A percentile compares a stretch with the other conserved stretches of the same genome.
phyloP scores from a whole-genome alignment of 1,139 yeast species.

The Yarrowia galli region DNA sequence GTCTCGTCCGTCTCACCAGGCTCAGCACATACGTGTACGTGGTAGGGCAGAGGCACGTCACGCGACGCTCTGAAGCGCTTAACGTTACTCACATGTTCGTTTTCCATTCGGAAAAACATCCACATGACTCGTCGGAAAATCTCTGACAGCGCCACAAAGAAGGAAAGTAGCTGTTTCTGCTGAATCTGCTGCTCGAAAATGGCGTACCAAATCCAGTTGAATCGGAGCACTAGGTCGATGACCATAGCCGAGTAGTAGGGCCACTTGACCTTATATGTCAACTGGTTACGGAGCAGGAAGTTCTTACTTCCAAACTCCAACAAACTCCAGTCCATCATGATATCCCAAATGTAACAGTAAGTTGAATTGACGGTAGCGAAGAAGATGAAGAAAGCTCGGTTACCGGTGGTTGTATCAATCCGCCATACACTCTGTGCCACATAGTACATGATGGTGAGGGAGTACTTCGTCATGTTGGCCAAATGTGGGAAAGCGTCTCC shows the following conservation, averaged over 20 bases:
- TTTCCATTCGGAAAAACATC: constrained; percentile 92
- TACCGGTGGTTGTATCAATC: constrained; percentile 56
- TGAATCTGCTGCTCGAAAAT: constrained; percentile 74
- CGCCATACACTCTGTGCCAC: constrained; percentile 82
- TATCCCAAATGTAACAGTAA: constrained; percentile 81
- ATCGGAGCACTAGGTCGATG: constrained; percentile 73
- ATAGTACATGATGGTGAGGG: constrained; percentile 70
- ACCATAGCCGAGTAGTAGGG: constrained; percentile 78
- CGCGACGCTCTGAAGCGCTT: constrained; percentile 83
- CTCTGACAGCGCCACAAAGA: constrained; percentile 82
- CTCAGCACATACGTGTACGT: constrained; percentile 3
- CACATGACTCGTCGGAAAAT: constrained; percentile 81
- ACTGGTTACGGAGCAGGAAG: constrained; percentile 70
- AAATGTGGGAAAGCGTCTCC: constrained; percentile 97
- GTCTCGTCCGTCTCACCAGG: constrained; percentile 27
- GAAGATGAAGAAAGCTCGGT: constrained; percentile 68
- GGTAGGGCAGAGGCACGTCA: constrained; percentile 85
- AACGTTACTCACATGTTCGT: constrained; percentile 93
- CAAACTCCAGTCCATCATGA: constrained; percentile 95
- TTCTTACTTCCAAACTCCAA: constrained; percentile 68
- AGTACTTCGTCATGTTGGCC: constrained; percentile 85
- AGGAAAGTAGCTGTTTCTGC: constrained; percentile 91
- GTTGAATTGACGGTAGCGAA: constrained; percentile 79
- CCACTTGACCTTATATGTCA: constrained; percentile 66
- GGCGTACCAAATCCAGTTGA: constrained; percentile 88